Evolutionary conservation across 2,329 filamentous ascomycete genomes (phyloP).

Genomic region (Alternaria sp.): DNA sequence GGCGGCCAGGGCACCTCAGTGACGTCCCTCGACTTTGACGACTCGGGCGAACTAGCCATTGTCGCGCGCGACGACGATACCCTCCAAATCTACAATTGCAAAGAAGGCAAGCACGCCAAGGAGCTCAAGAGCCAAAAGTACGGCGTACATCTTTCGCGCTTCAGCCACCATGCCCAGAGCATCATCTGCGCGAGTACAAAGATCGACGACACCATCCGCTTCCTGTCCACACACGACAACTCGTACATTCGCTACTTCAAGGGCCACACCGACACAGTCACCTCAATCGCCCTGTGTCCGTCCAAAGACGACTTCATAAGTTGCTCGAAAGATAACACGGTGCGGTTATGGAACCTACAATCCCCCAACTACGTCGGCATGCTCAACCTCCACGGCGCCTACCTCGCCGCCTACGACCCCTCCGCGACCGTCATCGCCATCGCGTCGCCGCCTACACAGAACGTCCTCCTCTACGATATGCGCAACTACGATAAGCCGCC

Average conservation of each 20-base stretch:
- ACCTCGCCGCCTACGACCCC: constrained; percentile 88
- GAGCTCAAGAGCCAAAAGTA: constrained; percentile 95
- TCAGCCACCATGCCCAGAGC: constrained; percentile 88
- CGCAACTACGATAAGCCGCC: constrained; percentile 93
- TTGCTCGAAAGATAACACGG: constrained; percentile 87
- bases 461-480: constrained; percentile 87
- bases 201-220: constrained; percentile 87
- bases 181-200: constrained; percentile 97
- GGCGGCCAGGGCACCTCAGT: constrained; percentile 65
- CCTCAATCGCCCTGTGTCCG: constrained; percentile 81
- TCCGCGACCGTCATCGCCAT: constrained; percentile 91
- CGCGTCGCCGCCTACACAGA: constrained; percentile 78
- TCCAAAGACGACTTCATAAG: constrained; percentile 91
- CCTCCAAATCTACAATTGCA: constrained; percentile 93
- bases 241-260: constrained; percentile 96
- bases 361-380: constrained; percentile 81
- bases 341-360: constrained; percentile 86
- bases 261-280: constrained; percentile 85
- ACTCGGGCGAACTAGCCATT: constrained; percentile 90
- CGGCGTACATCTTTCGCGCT: constrained; percentile 89
- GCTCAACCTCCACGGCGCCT: constrained; percentile 79
- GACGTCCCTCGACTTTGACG: constrained; percentile 94
- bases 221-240: constrained; percentile 92
- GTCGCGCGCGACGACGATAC: constrained; percentile 93
- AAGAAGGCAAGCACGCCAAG: constrained; percentile 88